These are phyloP conservation scores for Hemileia vastatrix DNA, from an alignment of 1,284 basidiomycete genomes.

Conservation along the genomic window DNA sequence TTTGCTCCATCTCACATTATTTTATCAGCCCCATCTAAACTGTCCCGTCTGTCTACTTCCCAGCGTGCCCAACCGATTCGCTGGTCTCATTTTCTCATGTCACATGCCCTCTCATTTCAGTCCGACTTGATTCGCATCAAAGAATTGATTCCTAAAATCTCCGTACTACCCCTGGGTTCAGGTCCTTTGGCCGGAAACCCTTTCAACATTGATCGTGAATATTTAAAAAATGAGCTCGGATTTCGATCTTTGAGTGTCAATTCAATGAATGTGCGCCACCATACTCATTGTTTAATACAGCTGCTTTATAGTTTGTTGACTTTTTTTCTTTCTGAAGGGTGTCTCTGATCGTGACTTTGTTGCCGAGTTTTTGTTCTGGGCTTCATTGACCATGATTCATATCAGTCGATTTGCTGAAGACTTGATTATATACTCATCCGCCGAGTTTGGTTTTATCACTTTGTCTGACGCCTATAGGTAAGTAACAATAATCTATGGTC, in stretches of 20 bases:
- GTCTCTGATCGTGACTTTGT: conserved; percentile 96
- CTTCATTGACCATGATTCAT: conserved; percentile 82
- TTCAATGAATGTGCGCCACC: conserved; percentile 60
- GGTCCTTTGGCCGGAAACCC: conserved; percentile 95
- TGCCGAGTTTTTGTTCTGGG: conserved; percentile 95
- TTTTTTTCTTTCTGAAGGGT: conserved; percentile 47
- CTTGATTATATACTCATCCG: conserved; percentile 88
- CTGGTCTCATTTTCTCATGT: conserved; percentile 93
- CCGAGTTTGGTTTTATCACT: conserved; percentile 90
- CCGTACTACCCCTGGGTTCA: conserved; percentile 82
- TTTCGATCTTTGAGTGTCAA: conserved; percentile 79
- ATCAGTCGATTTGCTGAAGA: conserved; percentile 92
- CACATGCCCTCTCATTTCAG: conserved; percentile 84
- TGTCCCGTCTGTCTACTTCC: too few species aligned
- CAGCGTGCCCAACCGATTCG: conserved; percentile 85
- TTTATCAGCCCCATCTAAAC: too few species aligned
- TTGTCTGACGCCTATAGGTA: conserved; percentile 93
- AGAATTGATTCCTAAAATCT: conserved; percentile 63
- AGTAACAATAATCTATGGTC: conserved; percentile 22
- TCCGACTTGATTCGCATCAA: conserved; percentile 77
- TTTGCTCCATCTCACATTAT: too few species aligned
- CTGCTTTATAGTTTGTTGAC: neutral
- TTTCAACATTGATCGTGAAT: conserved; percentile 75
- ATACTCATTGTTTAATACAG: neutral
- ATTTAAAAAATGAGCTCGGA: conserved; percentile 72